phyloP scores from a whole-genome alignment of 805 yeast species.

The Teunomyces gatunensis region DNA sequence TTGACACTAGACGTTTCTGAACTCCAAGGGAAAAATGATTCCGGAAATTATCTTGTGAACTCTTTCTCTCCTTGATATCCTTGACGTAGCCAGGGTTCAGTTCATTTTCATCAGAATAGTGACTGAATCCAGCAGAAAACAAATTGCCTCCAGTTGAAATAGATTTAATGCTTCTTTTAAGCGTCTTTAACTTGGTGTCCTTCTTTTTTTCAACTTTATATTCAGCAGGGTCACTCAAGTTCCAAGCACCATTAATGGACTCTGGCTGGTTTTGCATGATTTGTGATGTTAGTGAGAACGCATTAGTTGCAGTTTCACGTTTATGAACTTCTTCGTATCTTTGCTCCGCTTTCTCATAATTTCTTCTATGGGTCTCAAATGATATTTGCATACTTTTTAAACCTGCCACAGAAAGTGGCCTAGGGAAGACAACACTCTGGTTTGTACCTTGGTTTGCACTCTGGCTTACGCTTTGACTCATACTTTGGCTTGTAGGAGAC shows the following conservation, averaged over 20 bases:
- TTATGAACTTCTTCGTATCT: conserved; percentile 16
- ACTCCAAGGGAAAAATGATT: conserved; percentile 62
- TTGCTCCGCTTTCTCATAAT: conserved; percentile 23
- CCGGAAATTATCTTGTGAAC: conserved; percentile 58
- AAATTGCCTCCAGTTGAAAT: conserved; percentile 28
- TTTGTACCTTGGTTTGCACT: too few species aligned
- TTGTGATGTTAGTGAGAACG: neutral
- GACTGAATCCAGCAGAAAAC: conserved; percentile 64
- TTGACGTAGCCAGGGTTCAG: conserved; percentile 52
- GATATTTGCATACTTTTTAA: conserved; percentile 33
- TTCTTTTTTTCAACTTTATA: conserved; percentile 10
- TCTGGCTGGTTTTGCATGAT: conserved; percentile 1
- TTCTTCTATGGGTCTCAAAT: conserved; percentile 27
- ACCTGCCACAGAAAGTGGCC: conserved; percentile 30
- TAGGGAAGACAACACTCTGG: conserved; percentile 23
- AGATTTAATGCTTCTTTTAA: conserved; percentile 28
- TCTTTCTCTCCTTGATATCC: conserved; percentile 40
- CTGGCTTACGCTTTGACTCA: too few species aligned
- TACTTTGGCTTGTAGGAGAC: neutral
- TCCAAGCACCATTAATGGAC: conserved; percentile 17
- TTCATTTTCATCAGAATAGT: conserved; percentile 45
- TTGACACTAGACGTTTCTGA: conserved; percentile 53
- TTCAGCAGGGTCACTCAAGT: conserved; percentile 27
- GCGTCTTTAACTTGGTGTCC: conserved; percentile 14
- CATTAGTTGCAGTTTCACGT: neutral